Evolutionary conservation across 2,329 filamentous ascomycete species (phyloP).

Genomic region (Penicillium sp.): DNA sequence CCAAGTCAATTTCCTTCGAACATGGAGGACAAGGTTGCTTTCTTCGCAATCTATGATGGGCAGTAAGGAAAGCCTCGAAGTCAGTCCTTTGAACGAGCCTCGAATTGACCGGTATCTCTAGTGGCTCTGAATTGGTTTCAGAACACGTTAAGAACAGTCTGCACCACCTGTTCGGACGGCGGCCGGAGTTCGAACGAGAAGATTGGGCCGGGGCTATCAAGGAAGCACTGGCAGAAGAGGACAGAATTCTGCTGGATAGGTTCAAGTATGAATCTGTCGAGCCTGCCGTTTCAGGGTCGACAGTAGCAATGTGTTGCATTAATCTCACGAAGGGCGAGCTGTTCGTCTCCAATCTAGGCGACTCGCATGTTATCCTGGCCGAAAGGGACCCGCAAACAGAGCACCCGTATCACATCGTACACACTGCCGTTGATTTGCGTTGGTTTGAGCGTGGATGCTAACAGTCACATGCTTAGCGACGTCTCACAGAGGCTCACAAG

Average conservation of each 20-base stretch:
- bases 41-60: constrained; percentile 36
- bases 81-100: not conserved
- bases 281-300: constrained; percentile 31
- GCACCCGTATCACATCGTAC: constrained; percentile 24
- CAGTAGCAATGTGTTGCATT: constrained; percentile 32
- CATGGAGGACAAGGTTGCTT: constrained; percentile 27
- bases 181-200: constrained; percentile 28
- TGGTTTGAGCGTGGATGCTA: not conserved
- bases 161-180: constrained; percentile 24
- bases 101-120: constrained; percentile 7
- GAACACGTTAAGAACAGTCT: constrained; percentile 31
- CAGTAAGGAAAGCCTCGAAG: constrained; percentile 25
- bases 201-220: constrained; percentile 32
- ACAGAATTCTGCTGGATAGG: constrained; percentile 25
- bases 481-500: constrained; percentile 32
- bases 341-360: constrained; percentile 33
- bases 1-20: constrained; percentile 30
- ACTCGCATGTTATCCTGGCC: constrained; percentile 35
- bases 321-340: constrained; percentile 32
- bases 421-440: not conserved
- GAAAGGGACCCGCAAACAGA: constrained; percentile 28
- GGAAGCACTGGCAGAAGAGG: constrained; percentile 29
- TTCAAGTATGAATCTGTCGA: constrained; percentile 25
- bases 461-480: constrained; percentile 22
- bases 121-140: constrained; percentile 31